These are phyloP conservation scores for Rhizopus microsporus DNA, from an alignment of 371 early-diverging fungal genomes.

Conservation along the genomic window DNA sequence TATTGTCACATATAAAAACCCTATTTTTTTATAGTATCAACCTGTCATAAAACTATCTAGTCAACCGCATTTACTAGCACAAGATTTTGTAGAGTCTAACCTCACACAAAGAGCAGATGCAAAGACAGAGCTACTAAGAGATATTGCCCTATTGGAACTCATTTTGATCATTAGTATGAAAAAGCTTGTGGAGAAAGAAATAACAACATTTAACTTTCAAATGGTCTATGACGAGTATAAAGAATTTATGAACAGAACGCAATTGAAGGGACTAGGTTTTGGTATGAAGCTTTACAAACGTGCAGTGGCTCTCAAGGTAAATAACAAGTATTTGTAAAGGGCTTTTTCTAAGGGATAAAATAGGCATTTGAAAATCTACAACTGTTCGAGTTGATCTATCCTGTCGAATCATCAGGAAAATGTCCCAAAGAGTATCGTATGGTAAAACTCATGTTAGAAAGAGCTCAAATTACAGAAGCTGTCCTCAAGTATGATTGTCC, in stretches of 20 bases:
- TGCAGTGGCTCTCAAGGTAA: slow-evolving; percentile 81
- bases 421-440: slow-evolving; percentile 87
- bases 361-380: slow-evolving; percentile 79
- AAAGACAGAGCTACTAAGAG: slow-evolving; percentile 67
- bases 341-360: neutral
- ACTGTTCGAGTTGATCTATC: slow-evolving; percentile 69
- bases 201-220: slow-evolving; percentile 84
- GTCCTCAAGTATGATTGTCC: slow-evolving; percentile 62
- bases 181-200: slow-evolving; percentile 65
- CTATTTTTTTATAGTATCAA: slow-evolving; percentile 47
- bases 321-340: neutral
- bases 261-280: slow-evolving; percentile 57
- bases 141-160: slow-evolving; percentile 79
- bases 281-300: slow-evolving; percentile 77
- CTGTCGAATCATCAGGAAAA: slow-evolving; percentile 57
- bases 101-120: slow-evolving; percentile 54
- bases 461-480: slow-evolving; percentile 67
- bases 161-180: slow-evolving; percentile 81
- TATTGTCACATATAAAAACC: neutral
- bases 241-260: slow-evolving; percentile 68
- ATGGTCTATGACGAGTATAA: slow-evolving; percentile 93
- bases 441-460: slow-evolving; percentile 76
- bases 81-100: slow-evolving; percentile 50
- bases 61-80: slow-evolving; percentile 45
- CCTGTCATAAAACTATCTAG: slow-evolving; percentile 50